Percentiles rank a stretch among this genome's conserved stretches.
Evolutionary conservation across 306 rosid species (phyloP).

Genomic region (Inga leiocalycina): DNA sequence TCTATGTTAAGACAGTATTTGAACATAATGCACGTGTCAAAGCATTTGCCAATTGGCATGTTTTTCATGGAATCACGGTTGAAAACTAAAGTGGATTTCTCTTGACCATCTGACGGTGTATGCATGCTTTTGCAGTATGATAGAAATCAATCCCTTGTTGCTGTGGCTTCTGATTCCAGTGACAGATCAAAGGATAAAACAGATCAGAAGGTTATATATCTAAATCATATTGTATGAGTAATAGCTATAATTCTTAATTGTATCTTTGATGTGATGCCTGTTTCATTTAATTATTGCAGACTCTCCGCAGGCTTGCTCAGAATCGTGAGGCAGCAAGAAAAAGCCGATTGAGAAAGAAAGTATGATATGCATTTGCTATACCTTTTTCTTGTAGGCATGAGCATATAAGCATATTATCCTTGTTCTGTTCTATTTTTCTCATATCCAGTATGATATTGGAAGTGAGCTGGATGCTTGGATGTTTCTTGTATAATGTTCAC

Average conservation of each 20-base stretch:
- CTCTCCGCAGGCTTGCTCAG: constrained; percentile 95
- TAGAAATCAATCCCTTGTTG: constrained; percentile 52
- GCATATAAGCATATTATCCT: neutral
- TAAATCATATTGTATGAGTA: constrained; percentile 8
- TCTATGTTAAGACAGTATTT: constrained; percentile 6
- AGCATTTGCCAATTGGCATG: constrained; percentile 1
- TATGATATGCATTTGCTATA: constrained; percentile 34
- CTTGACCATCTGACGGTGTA: constrained; percentile 38
- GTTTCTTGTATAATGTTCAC: neutral
- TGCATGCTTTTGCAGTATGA: constrained; percentile 63
- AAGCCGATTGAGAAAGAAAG: constrained; percentile 95
- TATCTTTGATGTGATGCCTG: constrained; percentile 22
- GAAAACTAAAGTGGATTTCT: constrained; percentile 18
- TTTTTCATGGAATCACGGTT: neutral
- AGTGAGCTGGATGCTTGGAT: neutral
- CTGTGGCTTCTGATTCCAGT: constrained; percentile 81
- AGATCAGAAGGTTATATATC: constrained; percentile 85
- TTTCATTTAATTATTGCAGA: constrained; percentile 54
- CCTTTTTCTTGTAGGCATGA: neutral
- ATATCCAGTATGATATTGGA: neutral
- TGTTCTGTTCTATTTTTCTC: neutral
- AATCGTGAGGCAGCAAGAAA: constrained; percentile 99
- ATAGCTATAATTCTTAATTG: constrained; percentile 25
- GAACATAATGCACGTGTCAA: neutral
- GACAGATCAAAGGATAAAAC: constrained; percentile 89